Percentiles rank a stretch among this genome's conserved stretches.
Conservation (phyloP, 225 moss, liverwort and hornwort species). For the Physcomitrium patens region DNA sequence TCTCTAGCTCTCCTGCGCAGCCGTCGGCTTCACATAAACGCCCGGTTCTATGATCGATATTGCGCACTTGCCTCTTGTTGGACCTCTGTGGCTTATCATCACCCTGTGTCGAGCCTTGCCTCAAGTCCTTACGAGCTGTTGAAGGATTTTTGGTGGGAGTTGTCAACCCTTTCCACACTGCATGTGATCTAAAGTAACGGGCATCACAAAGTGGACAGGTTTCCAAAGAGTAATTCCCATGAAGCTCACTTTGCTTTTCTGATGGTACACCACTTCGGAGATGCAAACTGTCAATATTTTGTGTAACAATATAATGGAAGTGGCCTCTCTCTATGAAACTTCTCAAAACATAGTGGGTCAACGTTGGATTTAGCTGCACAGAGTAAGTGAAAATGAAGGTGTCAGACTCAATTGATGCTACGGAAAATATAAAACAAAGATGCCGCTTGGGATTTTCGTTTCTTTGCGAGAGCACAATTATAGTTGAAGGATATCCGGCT, state of each 20-base stretch:
- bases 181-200: slow-evolving; percentile 68
- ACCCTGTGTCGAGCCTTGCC: slow-evolving; percentile 31
- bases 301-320: slow-evolving; percentile 79
- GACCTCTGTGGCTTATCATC: slow-evolving; percentile 42
- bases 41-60: slow-evolving; percentile 69
- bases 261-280: slow-evolving; percentile 66
- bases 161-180: slow-evolving; percentile 86
- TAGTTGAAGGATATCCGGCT: too few relatives aligned
- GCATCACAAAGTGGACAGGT: slow-evolving; percentile 70
- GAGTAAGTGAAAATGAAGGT: background rate
- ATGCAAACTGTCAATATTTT: slow-evolving; percentile 92
- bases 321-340: slow-evolving; percentile 65
- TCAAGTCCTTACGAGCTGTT: slow-evolving; percentile 39
- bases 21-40: slow-evolving; percentile 67
- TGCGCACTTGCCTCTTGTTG: slow-evolving; percentile 47
- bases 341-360: slow-evolving; percentile 71
- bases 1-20: slow-evolving; percentile 74
- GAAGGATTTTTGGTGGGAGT: slow-evolving; percentile 50
- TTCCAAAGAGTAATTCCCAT: slow-evolving; percentile 86
- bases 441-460: too few relatives aligned
- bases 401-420: background rate
- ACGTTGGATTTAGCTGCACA: slow-evolving; percentile 81
- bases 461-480: too few relatives aligned
- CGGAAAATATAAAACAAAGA: too few relatives aligned
- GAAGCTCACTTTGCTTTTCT: slow-evolving; percentile 79